These are phyloP conservation scores for Solanum virginianum DNA, from an alignment of 257 asterid genomes.

Conservation along the genomic window DNA sequence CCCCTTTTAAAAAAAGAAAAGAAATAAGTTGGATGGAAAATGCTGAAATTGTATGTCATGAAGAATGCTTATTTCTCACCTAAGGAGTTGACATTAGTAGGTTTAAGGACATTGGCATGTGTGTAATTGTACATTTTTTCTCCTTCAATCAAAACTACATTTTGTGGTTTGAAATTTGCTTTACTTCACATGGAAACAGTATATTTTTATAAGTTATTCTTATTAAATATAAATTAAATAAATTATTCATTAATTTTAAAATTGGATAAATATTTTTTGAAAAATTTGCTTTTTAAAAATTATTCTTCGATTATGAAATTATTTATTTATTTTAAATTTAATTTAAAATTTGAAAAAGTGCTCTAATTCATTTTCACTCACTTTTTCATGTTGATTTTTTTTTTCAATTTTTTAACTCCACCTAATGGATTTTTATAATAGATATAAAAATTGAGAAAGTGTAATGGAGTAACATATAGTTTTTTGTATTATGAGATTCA, in stretches of 20 bases:
- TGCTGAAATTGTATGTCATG: background rate
- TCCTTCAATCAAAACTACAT: background rate
- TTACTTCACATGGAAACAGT: too few species aligned
- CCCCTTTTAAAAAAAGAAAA: background rate
- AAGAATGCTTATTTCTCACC: background rate
- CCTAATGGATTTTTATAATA: background rate
- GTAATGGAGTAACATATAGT: background rate
- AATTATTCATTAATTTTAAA: too few species aligned
- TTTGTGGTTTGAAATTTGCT: too few species aligned
- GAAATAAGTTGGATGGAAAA: background rate
- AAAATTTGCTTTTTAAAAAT: too few species aligned
- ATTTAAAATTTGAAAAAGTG: too few species aligned
- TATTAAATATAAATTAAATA: too few species aligned
- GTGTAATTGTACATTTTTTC: background rate
- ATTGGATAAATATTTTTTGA: too few species aligned
- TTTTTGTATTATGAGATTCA: background rate
- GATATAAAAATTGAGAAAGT: background rate
- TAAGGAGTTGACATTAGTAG: background rate
- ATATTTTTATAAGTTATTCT: too few species aligned
- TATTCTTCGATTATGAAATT: too few species aligned
- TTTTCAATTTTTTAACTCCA: background rate
- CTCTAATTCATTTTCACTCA: background rate
- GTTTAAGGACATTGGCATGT: background rate
- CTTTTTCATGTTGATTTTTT: background rate
- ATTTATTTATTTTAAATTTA: too few species aligned